Conservation (phyloP, 208 protist genomes). For the Crithidia brevicula region DNA sequence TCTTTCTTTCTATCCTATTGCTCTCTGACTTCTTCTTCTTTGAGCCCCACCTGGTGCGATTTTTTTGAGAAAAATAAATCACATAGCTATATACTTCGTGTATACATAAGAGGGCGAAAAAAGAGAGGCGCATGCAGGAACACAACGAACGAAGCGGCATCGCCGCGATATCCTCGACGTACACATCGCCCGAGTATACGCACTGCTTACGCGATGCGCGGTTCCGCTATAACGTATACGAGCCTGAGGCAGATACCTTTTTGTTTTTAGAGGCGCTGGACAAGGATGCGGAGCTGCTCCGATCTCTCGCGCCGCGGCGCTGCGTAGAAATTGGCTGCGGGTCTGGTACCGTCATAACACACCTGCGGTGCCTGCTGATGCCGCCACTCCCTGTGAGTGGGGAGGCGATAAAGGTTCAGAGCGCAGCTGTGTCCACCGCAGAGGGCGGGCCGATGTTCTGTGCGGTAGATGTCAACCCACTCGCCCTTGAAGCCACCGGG, state of each 20-base stretch:
- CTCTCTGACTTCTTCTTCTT: too few species aligned
- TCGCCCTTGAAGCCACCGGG: conserved; percentile 74
- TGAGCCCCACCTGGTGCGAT: too few species aligned
- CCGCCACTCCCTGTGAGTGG: neutral
- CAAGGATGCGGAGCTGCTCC: conserved; percentile 47
- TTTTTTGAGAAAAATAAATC: too few species aligned
- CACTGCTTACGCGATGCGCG: conserved; percentile 73
- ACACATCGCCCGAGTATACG: conserved; percentile 84
- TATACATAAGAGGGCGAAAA: too few species aligned
- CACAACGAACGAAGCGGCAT: neutral
- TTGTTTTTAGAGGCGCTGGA: conserved; percentile 84
- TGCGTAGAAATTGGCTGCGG: conserved; percentile 87
- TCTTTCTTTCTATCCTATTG: neutral
- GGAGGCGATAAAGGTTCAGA: too few species aligned
- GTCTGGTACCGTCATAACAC: conserved; percentile 83
- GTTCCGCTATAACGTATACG: conserved; percentile 83
- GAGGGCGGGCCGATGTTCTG: conserved; percentile 36
- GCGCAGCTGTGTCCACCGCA: neutral
- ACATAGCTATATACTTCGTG: too few species aligned
- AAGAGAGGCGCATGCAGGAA: neutral
- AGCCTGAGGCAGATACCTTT: conserved; percentile 92
- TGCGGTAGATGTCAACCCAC: conserved; percentile 83
- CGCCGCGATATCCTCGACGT: conserved; percentile 7
- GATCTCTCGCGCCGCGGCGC: conserved; percentile 37
- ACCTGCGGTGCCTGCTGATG: conserved; percentile 55